These are phyloP conservation scores for Microcera coccophila DNA, from an alignment of 2,329 filamentous ascomycete species.

Conservation along the genomic window DNA sequence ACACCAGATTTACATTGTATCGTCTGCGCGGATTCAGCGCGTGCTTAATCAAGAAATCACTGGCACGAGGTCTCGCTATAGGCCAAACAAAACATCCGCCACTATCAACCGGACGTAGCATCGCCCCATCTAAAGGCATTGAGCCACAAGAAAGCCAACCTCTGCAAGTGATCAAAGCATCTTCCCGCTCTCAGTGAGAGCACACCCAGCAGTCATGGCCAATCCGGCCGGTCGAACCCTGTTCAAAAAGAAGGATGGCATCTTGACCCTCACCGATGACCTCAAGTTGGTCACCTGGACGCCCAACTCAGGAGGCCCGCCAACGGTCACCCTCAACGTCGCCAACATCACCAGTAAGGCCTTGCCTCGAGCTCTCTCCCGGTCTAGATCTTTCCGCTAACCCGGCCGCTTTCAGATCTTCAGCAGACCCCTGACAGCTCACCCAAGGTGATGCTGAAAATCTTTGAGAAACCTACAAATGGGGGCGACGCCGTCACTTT, in stretches of 20 bases:
- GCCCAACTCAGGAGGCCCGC: conserved; percentile 60
- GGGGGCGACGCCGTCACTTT: conserved; percentile 63
- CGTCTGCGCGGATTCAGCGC: neutral
- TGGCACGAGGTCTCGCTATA: no score
- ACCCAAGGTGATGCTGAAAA: conserved; percentile 88
- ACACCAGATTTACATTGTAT: neutral
- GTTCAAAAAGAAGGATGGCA: conserved; percentile 97
- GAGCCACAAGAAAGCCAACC: neutral
- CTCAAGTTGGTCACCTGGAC: conserved; percentile 76
- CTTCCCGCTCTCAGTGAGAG: neutral
- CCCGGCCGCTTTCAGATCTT: conserved; percentile 59
- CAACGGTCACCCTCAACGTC: conserved; percentile 66
- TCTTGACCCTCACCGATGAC: conserved; percentile 70
- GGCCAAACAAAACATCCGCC: neutral
- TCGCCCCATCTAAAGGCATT: neutral
- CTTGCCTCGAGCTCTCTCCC: conserved; percentile 5
- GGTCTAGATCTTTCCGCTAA: conserved; percentile 4
- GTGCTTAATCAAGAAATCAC: no score
- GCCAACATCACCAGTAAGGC: conserved; percentile 75
- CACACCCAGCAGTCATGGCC: conserved; percentile 42
- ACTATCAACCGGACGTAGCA: neutral
- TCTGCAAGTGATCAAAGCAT: neutral
- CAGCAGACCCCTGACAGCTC: conserved; percentile 90
- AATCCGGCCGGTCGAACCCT: conserved; percentile 62
- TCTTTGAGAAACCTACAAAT: conserved; percentile 68